These are phyloP conservation scores for Cucumis variabilis DNA, from an alignment of 331 rosid genomes.

Conservation along the genomic window DNA sequence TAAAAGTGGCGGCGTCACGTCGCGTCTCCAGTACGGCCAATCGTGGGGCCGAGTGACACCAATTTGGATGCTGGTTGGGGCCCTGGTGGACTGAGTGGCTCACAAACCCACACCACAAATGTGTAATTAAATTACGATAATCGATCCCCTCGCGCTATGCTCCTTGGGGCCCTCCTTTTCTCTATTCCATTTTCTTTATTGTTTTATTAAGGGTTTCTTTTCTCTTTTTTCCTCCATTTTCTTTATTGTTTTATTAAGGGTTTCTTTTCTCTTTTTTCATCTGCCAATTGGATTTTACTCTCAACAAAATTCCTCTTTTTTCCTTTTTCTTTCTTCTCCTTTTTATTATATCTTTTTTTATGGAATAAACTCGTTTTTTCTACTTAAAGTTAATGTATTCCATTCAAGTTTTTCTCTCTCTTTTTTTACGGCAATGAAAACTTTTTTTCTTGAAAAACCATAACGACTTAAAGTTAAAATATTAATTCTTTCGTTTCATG, in stretches of 20 bases:
- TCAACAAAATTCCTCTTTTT: no score
- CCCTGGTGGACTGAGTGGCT: not conserved
- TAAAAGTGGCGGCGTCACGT: slow-evolving; percentile 20
- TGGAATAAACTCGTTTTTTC: no score
- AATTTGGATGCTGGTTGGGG: not conserved
- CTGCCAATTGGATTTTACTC: not conserved
- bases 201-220: not conserved
- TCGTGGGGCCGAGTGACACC: not conserved
- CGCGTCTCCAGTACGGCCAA: not conserved
- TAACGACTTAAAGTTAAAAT: no score
- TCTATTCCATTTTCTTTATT: not conserved
- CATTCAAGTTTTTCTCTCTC: no score
- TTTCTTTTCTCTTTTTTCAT: not conserved
- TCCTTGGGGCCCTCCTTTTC: not conserved
- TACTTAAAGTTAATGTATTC: no score
- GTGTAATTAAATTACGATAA: not conserved
- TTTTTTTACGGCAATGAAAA: no score
- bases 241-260: no score
- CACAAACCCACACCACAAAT: slow-evolving; percentile 10
- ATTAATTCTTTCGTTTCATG: no score
- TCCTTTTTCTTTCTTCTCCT: no score
- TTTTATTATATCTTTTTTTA: no score
- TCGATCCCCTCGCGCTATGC: not conserved
- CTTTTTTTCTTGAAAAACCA: no score
- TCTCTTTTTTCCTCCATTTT: not conserved